Conservation (phyloP, 768 basidiomycete genomes). For the Pholiota conissans region DNA sequence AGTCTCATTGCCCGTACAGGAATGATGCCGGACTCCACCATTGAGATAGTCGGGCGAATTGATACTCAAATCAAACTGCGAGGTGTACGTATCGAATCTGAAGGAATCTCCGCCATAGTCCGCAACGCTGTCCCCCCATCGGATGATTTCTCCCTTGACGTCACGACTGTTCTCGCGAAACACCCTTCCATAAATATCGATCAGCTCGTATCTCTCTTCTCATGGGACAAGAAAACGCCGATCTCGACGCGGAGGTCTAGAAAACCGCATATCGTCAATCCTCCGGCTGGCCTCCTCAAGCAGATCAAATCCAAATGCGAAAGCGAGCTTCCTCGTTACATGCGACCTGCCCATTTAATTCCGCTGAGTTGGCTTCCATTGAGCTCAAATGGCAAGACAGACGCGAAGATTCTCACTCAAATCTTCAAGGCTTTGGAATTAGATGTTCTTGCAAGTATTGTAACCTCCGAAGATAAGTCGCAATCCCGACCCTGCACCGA, state of each 20-base stretch:
- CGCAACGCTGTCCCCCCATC: constrained; percentile 29
- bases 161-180: constrained; percentile 40
- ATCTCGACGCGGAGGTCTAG: constrained; percentile 37
- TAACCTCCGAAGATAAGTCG: constrained; percentile 10
- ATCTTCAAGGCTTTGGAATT: constrained; percentile 28
- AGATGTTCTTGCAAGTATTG: constrained; percentile 21
- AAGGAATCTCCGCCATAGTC: constrained; percentile 48
- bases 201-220: constrained; percentile 46
- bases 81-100: constrained; percentile 55
- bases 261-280: constrained; percentile 13
- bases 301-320: constrained; percentile 37
- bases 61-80: constrained; percentile 53
- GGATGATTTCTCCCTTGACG: constrained; percentile 31
- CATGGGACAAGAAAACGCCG: constrained; percentile 37
- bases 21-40: constrained; percentile 48
- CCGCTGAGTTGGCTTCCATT: constrained; percentile 49
- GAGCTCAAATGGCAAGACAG: constrained; percentile 38
- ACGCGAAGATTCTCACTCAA: constrained; percentile 33
- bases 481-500: constrained; percentile 14
- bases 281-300: constrained; percentile 28
- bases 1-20: constrained; percentile 23
- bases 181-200: constrained; percentile 44
- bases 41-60: constrained; percentile 51
- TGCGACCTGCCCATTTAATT: constrained; percentile 51
- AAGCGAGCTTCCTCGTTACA: constrained; percentile 45